Evolutionary conservation across 208 protist genomes (phyloP).

Genomic region (Leishmania lainsoni): DNA sequence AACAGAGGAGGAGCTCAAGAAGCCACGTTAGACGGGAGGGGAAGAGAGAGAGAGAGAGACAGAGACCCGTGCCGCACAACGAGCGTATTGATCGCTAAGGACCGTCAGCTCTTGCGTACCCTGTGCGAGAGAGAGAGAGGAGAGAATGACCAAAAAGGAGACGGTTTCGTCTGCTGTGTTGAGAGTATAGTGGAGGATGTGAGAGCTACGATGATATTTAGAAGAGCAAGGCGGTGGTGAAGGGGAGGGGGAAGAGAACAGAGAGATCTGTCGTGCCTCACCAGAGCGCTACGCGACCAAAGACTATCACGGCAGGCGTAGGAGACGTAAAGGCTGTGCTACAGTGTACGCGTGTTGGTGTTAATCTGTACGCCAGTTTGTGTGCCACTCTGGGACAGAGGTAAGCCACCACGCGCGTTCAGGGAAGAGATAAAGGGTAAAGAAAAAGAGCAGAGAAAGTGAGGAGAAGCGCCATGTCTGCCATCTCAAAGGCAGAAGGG

Average conservation of each 20-base stretch:
- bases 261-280: not conserved
- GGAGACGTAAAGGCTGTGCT: not conserved
- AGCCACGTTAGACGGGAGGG: not conserved
- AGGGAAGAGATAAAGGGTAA: not conserved
- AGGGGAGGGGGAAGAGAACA: not conserved
- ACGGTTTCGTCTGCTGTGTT: not conserved
- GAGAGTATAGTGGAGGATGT: not conserved
- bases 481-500: not conserved
- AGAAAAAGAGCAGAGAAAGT: not conserved
- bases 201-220: not conserved
- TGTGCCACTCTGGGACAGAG: not conserved
- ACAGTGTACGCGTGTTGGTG: not conserved
- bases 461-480: not conserved
- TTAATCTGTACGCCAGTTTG: not conserved
- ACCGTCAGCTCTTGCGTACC: not conserved
- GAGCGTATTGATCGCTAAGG: not conserved
- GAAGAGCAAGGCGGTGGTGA: not conserved
- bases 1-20: constrained; percentile 9
- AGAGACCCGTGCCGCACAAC: not conserved
- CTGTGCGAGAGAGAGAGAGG: not conserved
- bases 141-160: not conserved
- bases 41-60: constrained; percentile 17
- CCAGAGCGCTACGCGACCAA: not conserved
- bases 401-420: not conserved
- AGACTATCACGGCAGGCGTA: not conserved